A percentile compares a stretch with the other conserved stretches of the same genome.
phyloP scores from a whole-genome alignment of 768 basidiomycete genomes.

The Phaeotremella fagi region DNA sequence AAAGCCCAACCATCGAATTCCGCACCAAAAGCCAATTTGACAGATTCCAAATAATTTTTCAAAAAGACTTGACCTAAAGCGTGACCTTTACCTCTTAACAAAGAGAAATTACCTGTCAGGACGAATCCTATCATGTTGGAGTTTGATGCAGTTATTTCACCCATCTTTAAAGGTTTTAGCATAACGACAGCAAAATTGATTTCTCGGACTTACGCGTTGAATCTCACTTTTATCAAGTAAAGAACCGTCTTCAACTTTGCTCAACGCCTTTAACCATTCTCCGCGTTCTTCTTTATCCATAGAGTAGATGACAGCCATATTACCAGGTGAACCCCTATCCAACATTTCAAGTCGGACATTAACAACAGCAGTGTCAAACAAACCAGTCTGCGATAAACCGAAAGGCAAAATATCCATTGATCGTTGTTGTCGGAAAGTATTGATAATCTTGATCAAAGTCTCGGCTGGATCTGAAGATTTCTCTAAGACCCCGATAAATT shows the following conservation, averaged over 20 bases:
- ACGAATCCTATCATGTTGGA: constrained; percentile 69
- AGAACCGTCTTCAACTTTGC: neutral
- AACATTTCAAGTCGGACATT: constrained; percentile 62
- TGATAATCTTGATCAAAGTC: constrained; percentile 57
- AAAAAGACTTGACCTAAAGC: constrained; percentile 72
- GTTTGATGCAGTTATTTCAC: constrained; percentile 50
- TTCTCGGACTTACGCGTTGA: neutral
- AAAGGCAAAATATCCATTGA: constrained; percentile 47
- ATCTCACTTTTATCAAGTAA: neutral
- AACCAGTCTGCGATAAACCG: constrained; percentile 20
- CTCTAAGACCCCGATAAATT: constrained; percentile 47
- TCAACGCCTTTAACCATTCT: constrained; percentile 52
- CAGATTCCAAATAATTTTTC: neutral
- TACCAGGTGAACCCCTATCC: constrained; percentile 66
- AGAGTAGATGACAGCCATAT: constrained; percentile 68
- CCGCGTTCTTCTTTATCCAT: constrained; percentile 57
- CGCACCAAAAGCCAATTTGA: neutral
- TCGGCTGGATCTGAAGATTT: constrained; percentile 50
- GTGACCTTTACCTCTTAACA: constrained; percentile 69
- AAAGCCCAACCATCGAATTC: constrained; percentile 1
- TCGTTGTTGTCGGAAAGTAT: constrained; percentile 60
- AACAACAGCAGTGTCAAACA: constrained; percentile 63
- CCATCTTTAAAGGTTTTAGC: constrained; percentile 8
- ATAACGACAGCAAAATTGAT: constrained; percentile 2
- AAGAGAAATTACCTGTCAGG: constrained; percentile 76